phyloP scores from a whole-genome alignment of 2,329 filamentous ascomycete genomes.

The Tympanopsis confertula region DNA sequence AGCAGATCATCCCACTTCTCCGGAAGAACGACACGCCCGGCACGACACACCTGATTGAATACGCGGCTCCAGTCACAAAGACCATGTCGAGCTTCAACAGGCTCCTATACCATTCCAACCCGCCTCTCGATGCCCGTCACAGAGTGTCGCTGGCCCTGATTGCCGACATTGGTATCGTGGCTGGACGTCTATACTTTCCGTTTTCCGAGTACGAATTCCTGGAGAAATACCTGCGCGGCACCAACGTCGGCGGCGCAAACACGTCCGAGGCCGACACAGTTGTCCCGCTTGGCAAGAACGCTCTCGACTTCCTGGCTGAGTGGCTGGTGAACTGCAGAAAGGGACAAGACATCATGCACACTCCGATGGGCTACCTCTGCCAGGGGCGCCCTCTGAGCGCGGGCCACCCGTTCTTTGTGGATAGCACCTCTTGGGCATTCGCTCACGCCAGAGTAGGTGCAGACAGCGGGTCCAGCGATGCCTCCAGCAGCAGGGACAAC shows the following conservation, averaged over 20 bases:
- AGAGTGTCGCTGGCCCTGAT: constrained; percentile 26
- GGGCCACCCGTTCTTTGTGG: constrained; percentile 26
- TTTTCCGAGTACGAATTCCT: constrained; percentile 18
- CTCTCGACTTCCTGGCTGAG: constrained; percentile 21
- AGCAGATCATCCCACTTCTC: constrained; percentile 25
- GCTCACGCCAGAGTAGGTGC: too few species aligned
- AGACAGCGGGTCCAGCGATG: too few species aligned
- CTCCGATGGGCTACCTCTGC: constrained; percentile 29
- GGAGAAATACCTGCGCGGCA: background rate
- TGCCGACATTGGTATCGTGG: constrained; percentile 33
- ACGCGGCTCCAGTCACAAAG: constrained; percentile 32
- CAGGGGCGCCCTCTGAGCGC: constrained; percentile 20
- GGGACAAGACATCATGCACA: constrained; percentile 29
- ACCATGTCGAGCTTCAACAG: constrained; percentile 36
- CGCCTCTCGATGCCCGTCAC: constrained; percentile 22
- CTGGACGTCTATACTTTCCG: constrained; percentile 33
- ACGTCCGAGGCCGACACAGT: constrained; percentile 1
- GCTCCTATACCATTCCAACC: constrained; percentile 28
- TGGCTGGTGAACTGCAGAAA: constrained; percentile 28
- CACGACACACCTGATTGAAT: constrained; percentile 28
- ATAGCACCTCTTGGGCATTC: too few species aligned
- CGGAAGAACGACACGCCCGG: constrained; percentile 4
- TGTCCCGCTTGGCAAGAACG: constrained; percentile 10
- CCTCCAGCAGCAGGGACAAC: too few species aligned
- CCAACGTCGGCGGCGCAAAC: constrained; percentile 1